Evolutionary conservation across 768 basidiomycete genomes (phyloP).

Genomic region (Kondoa malvinella): DNA sequence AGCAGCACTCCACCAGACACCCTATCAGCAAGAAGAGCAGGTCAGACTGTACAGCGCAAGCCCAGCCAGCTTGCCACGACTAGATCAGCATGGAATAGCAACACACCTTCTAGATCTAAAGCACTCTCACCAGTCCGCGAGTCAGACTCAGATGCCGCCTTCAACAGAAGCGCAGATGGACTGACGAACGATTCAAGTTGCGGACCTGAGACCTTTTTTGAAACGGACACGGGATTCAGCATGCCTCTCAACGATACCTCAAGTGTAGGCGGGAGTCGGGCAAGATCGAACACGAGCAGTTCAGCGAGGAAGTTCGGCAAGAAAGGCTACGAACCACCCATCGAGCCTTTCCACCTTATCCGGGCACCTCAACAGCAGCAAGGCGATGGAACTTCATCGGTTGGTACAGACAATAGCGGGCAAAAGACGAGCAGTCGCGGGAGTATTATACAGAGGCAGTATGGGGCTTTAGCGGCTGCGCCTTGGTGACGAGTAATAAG

Average conservation of each 20-base stretch:
- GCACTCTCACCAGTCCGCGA: too few species aligned
- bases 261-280: background rate
- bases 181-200: too few species aligned
- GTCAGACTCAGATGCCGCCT: too few species aligned
- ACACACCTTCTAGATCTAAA: too few species aligned
- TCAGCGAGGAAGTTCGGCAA: too few species aligned
- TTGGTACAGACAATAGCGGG: background rate
- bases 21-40: too few species aligned
- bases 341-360: background rate
- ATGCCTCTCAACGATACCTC: background rate
- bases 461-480: background rate
- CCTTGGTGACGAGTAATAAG: background rate
- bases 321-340: background rate
- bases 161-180: too few species aligned
- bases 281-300: background rate
- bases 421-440: background rate
- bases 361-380: background rate
- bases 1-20: too few species aligned
- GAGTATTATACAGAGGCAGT: background rate
- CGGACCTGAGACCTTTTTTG: background rate
- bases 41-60: too few species aligned
- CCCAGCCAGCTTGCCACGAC: too few species aligned
- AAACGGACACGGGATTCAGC: background rate
- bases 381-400: background rate
- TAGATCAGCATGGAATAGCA: too few species aligned